Percentiles rank a stretch among this genome's conserved stretches.
These are phyloP conservation scores for Garcia nutans DNA, from an alignment of 345 rosid genomes.

Conservation along the genomic window DNA sequence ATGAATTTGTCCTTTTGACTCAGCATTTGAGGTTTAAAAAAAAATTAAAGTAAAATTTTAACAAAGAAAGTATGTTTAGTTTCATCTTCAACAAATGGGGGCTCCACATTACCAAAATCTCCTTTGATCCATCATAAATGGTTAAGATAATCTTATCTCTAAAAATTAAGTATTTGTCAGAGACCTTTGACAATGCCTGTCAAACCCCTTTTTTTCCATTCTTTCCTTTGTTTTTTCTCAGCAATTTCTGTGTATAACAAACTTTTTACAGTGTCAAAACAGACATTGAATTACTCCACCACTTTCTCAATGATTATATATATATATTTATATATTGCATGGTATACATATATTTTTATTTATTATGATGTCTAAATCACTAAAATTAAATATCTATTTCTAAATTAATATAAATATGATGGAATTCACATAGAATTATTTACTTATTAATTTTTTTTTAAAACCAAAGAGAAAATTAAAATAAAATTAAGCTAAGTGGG, in stretches of 20 bases:
- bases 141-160: neutral
- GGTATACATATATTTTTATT: neutral
- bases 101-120: constrained; percentile 3
- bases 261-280: too few relatives aligned
- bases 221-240: neutral
- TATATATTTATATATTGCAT: neutral
- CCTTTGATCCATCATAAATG: neutral
- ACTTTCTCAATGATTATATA: too few relatives aligned
- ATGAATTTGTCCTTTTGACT: neutral
- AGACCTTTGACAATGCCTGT: neutral
- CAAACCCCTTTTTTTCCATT: neutral
- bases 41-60: neutral
- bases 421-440: too few relatives aligned
- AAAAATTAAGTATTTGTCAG: neutral
- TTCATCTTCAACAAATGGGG: neutral
- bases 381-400: too few relatives aligned
- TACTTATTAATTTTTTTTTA: too few relatives aligned
- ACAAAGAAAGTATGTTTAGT: neutral
- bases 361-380: too few relatives aligned
- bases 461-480: too few relatives aligned
- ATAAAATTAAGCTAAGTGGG: too few relatives aligned
- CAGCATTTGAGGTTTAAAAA: neutral
- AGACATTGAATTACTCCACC: too few relatives aligned
- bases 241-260: too few relatives aligned
- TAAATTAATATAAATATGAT: too few relatives aligned